Base-by-base conservation (phyloP, 805 yeast species). In the Cyberlindnera misumaiensis region DNA sequence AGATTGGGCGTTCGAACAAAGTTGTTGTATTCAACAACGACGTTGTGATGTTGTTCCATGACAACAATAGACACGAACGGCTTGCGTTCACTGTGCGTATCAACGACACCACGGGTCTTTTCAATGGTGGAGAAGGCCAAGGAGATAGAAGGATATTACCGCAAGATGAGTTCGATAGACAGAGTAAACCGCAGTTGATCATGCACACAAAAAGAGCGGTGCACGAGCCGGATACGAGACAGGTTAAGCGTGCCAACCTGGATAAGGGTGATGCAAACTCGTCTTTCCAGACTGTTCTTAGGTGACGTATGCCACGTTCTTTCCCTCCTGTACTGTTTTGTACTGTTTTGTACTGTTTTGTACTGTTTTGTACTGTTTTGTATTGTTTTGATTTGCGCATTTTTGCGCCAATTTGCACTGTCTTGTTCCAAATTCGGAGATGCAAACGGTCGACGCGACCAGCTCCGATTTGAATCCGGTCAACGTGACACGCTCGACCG, bases 21-120 rank as follows among this genome's bases (percentile, higher is more conserved):
- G 70, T 68, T 0, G 68, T 75, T 38, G 51, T 89, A 1, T 75
- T 67, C 49, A 67, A 81, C 44, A 82, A 82, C 0, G 96, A 87
- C 56, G 65, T 62, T 25, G 58, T 88, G 5, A 76, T 76, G 49
- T 62, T 87, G 14, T 80, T 87, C 47, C 68, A 72, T 39, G 95
- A 86, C 55, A 70, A 61, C 17, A 63, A 65, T 5, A 63, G 73
- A 13, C 60, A 67, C 11, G 77, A 77, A 31, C 67, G 59, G 35
- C 60, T 83, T 48, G 72, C 77, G 3, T 83, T 75, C 51, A 59
- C 56, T 32, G 72, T 82, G 4, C 55, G 62, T 11, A 64, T 82
- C 18, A 63, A 66, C 37, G 88, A 82, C 47, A 59, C 72, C 1
- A 78, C 87, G 0, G 89, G 89, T 2, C 56, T 81, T 15, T 80